Percentiles rank a stretch among this genome's conserved stretches.
Conservation (phyloP, 345 rosid genomes). For the Dimocarpus longan region DNA sequence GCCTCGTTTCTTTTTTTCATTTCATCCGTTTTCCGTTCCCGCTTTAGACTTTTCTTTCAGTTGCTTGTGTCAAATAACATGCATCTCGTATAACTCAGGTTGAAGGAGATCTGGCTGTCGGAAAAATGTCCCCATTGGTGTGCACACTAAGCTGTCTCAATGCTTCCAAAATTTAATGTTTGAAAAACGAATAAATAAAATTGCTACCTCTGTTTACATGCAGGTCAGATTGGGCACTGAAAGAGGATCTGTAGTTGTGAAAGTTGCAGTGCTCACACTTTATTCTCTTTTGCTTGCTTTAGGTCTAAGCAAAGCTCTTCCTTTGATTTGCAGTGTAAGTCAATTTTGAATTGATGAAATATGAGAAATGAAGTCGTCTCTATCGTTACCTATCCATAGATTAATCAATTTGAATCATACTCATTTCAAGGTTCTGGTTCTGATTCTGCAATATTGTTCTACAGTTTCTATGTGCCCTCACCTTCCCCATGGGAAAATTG, state of each 20-base stretch:
- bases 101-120: slow-evolving; percentile 70
- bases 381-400: neutral
- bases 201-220: neutral
- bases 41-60: neutral
- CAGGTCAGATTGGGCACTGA: slow-evolving; percentile 82
- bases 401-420: neutral
- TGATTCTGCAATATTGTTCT: slow-evolving; percentile 17
- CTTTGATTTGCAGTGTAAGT: slow-evolving; percentile 72
- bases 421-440: neutral
- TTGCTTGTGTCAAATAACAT: slow-evolving; percentile 11
- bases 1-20: neutral
- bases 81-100: slow-evolving; percentile 43
- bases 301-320: slow-evolving; percentile 59
- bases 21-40: neutral
- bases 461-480: slow-evolving; percentile 73
- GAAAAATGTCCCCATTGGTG: slow-evolving; percentile 89
- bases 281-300: slow-evolving; percentile 52
- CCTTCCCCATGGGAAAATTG: slow-evolving; percentile 68
- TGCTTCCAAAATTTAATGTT: neutral
- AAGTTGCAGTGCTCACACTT: slow-evolving; percentile 43
- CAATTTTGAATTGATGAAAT: slow-evolving; percentile 9
- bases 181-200: neutral
- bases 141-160: neutral
- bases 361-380: neutral
- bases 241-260: slow-evolving; percentile 58